Base-by-base conservation (phyloP, 495 filamentous ascomycete genomes). In the Aspergillus wentii region DNA sequence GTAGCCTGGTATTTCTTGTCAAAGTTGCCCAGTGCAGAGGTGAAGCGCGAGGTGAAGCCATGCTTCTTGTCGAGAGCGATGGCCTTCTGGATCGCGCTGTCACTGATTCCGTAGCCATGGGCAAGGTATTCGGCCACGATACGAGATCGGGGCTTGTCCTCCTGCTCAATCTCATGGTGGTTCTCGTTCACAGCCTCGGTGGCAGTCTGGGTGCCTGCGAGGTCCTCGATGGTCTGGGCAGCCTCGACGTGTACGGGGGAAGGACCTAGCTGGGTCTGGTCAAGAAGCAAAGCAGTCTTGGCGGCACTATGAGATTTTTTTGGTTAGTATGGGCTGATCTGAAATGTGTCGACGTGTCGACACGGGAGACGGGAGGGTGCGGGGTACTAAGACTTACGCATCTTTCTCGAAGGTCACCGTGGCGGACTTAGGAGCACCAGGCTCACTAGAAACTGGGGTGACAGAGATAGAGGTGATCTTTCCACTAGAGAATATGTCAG, bases 51-150 rank as follows among this genome's bases (percentile, higher is more conserved):
- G 11, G 83, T 82, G 49, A 96, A 78, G 46, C 86, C 86, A 61
- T 97, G 90, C 69, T 92, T 88, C 51, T 87, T 72, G 66, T 98
- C 92, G 23, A 97, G 76, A 4, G 81, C 75, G 53, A 98, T 89
- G 39, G 87, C 94, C 45, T 73, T 75, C 57, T 94, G 79, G 33
- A 96, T 75, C 3, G 85, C 85, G n/a, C 68, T 70, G 59, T 98
- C 92, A 36, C 85, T 86, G 48, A 98, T 66, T 14, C 76, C 72
- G 62, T 98, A 98, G 46, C 92, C 92, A 50, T 95, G 86, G 4
- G 90, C 90, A 18, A 98, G 81, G 59, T 95, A 94, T 68, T 98
- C 92, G 43, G 92, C 92, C 17, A 96, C 46, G 52, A 98, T 94
- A 51, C 94, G 89, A 14, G 83, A 76, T 53, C 86, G 82, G 1